Evolutionary conservation across 495 filamentous ascomycete genomes (phyloP).

Genomic region (Astrothelium macrocarpum): DNA sequence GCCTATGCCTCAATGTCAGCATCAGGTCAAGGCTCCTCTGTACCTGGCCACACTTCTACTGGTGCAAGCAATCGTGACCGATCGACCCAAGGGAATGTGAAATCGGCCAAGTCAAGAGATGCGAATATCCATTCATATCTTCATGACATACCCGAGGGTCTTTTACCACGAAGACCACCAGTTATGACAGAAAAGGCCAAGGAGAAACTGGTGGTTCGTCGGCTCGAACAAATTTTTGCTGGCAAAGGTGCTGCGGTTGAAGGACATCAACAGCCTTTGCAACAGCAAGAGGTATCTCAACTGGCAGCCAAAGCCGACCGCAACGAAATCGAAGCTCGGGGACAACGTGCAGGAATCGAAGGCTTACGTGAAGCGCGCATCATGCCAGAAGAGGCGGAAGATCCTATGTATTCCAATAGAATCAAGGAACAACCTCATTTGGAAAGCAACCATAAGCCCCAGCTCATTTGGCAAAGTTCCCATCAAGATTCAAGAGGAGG

Average conservation of each 20-base stretch:
- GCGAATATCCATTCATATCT: slow-evolving; percentile 51
- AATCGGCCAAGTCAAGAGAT: slow-evolving; percentile 29
- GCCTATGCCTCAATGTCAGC: slow-evolving; percentile 65
- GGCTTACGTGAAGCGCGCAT: slow-evolving; percentile 44
- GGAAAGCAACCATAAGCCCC: neutral
- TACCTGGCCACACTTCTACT: slow-evolving; percentile 12
- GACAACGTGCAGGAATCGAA: slow-evolving; percentile 27
- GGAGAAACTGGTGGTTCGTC: slow-evolving; percentile 60
- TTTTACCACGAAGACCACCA: slow-evolving; percentile 40
- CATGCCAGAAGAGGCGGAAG: slow-evolving; percentile 24
- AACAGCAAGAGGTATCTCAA: slow-evolving; percentile 49
- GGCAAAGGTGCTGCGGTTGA: slow-evolving; percentile 45
- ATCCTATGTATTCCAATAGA: neutral
- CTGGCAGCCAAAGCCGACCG: slow-evolving; percentile 37
- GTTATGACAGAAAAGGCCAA: slow-evolving; percentile 55
- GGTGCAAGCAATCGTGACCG: neutral
- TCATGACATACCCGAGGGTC: slow-evolving; percentile 49
- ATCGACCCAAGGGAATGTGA: slow-evolving; percentile 22
- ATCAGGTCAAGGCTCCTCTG: slow-evolving; percentile 35
- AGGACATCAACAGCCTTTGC: slow-evolving; percentile 37
- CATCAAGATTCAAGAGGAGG: slow-evolving; percentile 15
- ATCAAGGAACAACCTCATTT: neutral
- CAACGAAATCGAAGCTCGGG: slow-evolving; percentile 29
- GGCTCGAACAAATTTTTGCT: slow-evolving; percentile 70
- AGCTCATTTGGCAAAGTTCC: too few relatives aligned